Percentiles rank a stretch among this genome's conserved stretches.
Conservation (phyloP, 176 grass and related monocot genomes). For the Musa itinerans region DNA sequence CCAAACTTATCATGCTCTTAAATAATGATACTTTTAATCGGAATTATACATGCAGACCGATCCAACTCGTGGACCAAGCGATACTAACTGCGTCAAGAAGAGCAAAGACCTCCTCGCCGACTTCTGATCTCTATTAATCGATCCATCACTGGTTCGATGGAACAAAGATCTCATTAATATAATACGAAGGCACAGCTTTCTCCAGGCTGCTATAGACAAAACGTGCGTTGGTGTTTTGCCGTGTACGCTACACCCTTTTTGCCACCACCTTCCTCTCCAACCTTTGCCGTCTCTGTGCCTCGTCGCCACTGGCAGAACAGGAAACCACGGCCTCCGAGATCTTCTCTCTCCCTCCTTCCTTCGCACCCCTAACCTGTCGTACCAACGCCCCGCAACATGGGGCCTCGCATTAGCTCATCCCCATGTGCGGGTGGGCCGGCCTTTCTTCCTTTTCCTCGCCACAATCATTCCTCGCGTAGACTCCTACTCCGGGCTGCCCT, state of each 20-base stretch:
- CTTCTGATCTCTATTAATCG: too few species aligned
- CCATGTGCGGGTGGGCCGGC: background rate
- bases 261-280: too few species aligned
- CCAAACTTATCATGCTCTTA: too few species aligned
- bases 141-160: background rate
- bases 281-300: background rate
- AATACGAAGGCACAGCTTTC: background rate
- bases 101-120: too few species aligned
- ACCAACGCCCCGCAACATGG: background rate
- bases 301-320: background rate
- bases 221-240: too few species aligned
- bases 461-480: too few species aligned
- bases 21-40: too few species aligned
- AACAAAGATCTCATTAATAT: background rate
- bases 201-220: too few species aligned
- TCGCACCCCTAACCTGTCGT: background rate
- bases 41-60: too few species aligned
- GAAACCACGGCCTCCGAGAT: background rate
- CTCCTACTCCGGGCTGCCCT: background rate
- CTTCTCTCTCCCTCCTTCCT: background rate
- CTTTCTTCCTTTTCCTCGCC: background rate
- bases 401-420: background rate
- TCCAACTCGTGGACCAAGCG: too few species aligned
- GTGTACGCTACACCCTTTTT: too few species aligned
- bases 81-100: too few species aligned